Evolutionary conservation across 495 filamentous ascomycete genomes (phyloP).

Genomic region (Podospora pseudoanserina): DNA sequence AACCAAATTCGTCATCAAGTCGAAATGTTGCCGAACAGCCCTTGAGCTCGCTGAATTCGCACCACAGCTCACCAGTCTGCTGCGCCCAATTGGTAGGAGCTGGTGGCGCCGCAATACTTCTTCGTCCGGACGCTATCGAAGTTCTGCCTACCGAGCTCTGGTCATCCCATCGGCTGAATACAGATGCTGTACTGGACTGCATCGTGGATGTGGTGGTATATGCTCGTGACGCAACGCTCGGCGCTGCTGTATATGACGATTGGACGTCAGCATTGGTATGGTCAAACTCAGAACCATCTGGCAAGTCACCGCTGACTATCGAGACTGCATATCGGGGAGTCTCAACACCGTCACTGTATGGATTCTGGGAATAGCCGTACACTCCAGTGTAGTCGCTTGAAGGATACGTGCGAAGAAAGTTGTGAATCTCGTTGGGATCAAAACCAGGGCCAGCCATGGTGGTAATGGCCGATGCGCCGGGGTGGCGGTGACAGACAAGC

Average conservation of each 20-base stretch:
- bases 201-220: constrained; percentile 2
- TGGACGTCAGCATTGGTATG: not conserved
- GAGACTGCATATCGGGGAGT: not conserved
- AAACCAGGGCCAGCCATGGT: constrained; percentile 3
- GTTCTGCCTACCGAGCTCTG: constrained; percentile 10
- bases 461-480: not conserved
- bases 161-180: constrained; percentile 12
- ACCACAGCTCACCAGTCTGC: constrained; percentile 28
- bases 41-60: constrained; percentile 36
- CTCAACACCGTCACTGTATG: not conserved
- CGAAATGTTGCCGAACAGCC: constrained; percentile 34
- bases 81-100: not conserved
- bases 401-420: not conserved
- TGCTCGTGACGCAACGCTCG: not conserved
- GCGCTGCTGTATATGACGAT: not conserved
- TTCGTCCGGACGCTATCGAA: constrained; percentile 1
- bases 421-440: constrained; percentile 12
- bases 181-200: constrained; percentile 6
- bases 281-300: not conserved
- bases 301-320: not conserved
- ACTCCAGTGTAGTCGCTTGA: not conserved
- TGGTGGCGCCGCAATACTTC: not conserved
- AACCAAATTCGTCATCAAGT: constrained; percentile 33
- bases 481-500: not conserved
- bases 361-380: not conserved